Conservation (phyloP, 768 basidiomycete species). For the Amyloporia xantha region DNA sequence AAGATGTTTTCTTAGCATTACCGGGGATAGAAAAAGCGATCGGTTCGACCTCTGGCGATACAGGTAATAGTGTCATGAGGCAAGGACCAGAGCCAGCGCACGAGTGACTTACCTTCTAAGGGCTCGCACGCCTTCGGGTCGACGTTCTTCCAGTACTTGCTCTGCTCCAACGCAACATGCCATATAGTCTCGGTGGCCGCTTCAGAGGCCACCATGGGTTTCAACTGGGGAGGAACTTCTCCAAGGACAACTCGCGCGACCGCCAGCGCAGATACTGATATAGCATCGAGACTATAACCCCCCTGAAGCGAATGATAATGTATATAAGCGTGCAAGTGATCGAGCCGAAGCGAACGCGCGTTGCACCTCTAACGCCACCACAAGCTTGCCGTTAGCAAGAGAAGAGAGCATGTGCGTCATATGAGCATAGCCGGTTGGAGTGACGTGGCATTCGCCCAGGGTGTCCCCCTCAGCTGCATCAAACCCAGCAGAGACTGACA, state of each 20-base stretch:
- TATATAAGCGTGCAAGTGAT: not conserved
- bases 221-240: constrained; percentile 71
- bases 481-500: constrained; percentile 91
- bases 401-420: constrained; percentile 97
- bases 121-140: constrained; percentile 80
- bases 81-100: no score
- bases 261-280: constrained; percentile 80
- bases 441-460: constrained; percentile 85
- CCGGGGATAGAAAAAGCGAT: constrained; percentile 66
- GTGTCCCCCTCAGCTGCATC: constrained; percentile 93
- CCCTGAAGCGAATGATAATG: constrained; percentile 47
- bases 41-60: constrained; percentile 47
- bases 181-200: constrained; percentile 85
- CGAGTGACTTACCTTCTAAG: constrained; percentile 49
- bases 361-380: constrained; percentile 88
- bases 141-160: constrained; percentile 86
- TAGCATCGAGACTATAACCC: constrained; percentile 89
- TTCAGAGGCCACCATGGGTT: constrained; percentile 68
- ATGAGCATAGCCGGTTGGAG: constrained; percentile 91
- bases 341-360: not conserved
- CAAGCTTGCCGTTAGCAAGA: constrained; percentile 81
- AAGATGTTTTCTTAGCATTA: constrained; percentile 19
- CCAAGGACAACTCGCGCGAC: constrained; percentile 88
- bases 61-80: not conserved
- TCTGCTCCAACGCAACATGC: constrained; percentile 82